phyloP scores from a whole-genome alignment of 164 flowering plant species.

The Annona squamosa region DNA sequence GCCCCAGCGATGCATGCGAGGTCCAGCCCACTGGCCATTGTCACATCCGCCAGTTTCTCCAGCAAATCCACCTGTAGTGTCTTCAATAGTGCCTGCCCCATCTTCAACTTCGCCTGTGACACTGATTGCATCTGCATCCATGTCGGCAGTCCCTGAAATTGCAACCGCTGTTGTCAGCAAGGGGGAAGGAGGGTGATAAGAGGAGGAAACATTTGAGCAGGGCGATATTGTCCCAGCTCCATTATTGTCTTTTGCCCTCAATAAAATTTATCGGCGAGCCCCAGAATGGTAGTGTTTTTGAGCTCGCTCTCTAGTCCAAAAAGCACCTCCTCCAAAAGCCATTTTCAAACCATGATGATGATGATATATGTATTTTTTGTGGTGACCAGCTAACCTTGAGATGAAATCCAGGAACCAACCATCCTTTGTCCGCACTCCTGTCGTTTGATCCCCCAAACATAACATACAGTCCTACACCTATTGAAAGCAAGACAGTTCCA shows the following conservation, averaged over 20 bases:
- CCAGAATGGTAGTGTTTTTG: not conserved
- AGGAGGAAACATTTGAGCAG: too few relatives aligned
- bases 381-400: constrained; percentile 32
- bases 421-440: constrained; percentile 17
- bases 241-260: too few relatives aligned
- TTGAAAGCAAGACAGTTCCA: constrained; percentile 68
- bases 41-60: constrained; percentile 62
- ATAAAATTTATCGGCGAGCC: not conserved
- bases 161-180: too few relatives aligned
- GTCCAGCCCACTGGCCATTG: constrained; percentile 48
- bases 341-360: too few relatives aligned
- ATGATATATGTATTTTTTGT: too few relatives aligned
- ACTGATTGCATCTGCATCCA: constrained; percentile 55
- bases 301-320: not conserved
- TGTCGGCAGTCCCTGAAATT: constrained; percentile 47
- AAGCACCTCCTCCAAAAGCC: not conserved
- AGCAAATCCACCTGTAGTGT: constrained; percentile 77
- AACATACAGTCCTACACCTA: constrained; percentile 54
- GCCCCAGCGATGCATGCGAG: constrained; percentile 78
- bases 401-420: constrained; percentile 29
- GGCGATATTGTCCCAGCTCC: too few relatives aligned
- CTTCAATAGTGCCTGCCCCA: constrained; percentile 76
- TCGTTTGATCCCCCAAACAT: constrained; percentile 51
- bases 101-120: constrained; percentile 51
- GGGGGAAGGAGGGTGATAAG: too few relatives aligned